Evolutionary conservation across 2,329 filamentous ascomycete species (phyloP).

Genomic region (Fusarium mundagurra): DNA sequence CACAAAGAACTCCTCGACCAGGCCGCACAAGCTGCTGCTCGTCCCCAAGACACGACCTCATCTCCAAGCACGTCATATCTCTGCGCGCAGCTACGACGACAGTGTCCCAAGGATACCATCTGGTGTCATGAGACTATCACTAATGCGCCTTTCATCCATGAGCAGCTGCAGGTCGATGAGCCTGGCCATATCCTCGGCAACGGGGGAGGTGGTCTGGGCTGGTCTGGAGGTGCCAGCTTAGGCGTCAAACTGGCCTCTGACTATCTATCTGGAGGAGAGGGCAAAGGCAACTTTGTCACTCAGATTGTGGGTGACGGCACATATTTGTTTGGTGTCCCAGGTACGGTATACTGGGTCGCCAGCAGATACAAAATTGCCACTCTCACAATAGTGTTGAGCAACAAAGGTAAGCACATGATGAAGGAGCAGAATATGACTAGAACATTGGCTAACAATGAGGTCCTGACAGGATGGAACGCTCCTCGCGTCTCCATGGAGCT

Average conservation of each 20-base stretch:
- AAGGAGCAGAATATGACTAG: fast-evolving
- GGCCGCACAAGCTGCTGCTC: background rate
- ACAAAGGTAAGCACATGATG: conserved; percentile 47
- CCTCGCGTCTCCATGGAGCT: conserved; percentile 64
- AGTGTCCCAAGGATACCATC: conserved; percentile 62
- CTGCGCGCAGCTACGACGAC: background rate
- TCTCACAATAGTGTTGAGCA: conserved; percentile 62
- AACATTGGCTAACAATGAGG: background rate
- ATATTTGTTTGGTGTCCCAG: conserved; percentile 59
- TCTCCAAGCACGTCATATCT: background rate
- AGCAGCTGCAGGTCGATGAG: conserved; percentile 72
- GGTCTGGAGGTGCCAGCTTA: conserved; percentile 73
- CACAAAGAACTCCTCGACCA: background rate
- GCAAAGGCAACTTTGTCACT: conserved; percentile 54
- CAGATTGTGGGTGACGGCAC: conserved; percentile 62
- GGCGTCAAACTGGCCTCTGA: conserved; percentile 76
- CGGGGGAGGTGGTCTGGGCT: conserved; percentile 79
- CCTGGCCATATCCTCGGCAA: conserved; percentile 82
- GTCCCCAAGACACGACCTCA: background rate
- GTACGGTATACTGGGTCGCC: conserved; percentile 61
- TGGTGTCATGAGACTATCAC: conserved; percentile 81
- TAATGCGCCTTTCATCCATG: conserved; percentile 69
- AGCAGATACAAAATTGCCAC: conserved; percentile 58
- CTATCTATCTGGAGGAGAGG: background rate
- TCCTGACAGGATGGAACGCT: conserved; percentile 59